Evolutionary conservation across 2,329 filamentous ascomycete genomes (phyloP).

Genomic region (Aspergillus brunneoviolaceus): DNA sequence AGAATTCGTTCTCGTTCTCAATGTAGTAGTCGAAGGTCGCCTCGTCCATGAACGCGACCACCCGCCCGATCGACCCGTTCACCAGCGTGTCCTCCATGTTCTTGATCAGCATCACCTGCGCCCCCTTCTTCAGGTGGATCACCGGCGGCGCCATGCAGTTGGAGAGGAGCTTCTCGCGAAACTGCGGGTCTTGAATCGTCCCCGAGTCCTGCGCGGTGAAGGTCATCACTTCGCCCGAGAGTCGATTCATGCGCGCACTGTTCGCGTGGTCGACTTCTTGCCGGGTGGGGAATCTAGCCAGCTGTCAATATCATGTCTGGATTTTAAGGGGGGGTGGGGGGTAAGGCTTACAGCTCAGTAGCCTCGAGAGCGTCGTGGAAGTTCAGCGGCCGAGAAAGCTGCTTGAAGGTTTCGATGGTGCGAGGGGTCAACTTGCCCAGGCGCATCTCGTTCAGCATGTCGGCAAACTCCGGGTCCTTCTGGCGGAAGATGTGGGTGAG

Average conservation of each 20-base stretch:
- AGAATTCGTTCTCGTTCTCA: slow-evolving; percentile 57
- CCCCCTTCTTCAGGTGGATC: slow-evolving; percentile 81
- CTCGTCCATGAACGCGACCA: slow-evolving; percentile 76
- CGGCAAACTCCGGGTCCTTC: slow-evolving; percentile 82
- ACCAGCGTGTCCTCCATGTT: slow-evolving; percentile 93
- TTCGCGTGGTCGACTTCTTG: slow-evolving; percentile 89
- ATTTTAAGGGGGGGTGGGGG: neutral
- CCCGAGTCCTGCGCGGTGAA: slow-evolving; percentile 78
- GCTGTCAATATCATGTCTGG: neutral
- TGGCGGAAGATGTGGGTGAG: slow-evolving; percentile 96
- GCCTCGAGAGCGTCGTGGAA: slow-evolving; percentile 75
- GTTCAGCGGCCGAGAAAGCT: slow-evolving; percentile 66
- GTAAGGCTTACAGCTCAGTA: slow-evolving; percentile 68
- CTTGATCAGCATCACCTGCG: slow-evolving; percentile 99
- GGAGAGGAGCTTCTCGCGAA: slow-evolving; percentile 73
- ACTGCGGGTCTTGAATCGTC: slow-evolving; percentile 60
- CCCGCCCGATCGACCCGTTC: slow-evolving; percentile 88
- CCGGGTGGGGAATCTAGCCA: slow-evolving; percentile 74
- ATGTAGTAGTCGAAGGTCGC: slow-evolving; percentile 60
- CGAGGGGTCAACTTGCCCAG: slow-evolving; percentile 75
- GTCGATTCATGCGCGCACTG: slow-evolving; percentile 65
- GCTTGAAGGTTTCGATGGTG: slow-evolving; percentile 74
- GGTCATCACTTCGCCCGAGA: slow-evolving; percentile 66
- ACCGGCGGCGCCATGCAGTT: slow-evolving; percentile 91
- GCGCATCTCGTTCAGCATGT: slow-evolving; percentile 97